phyloP scores from a whole-genome alignment of 148 eudicot genomes.

The Nepenthes mirabilis region DNA sequence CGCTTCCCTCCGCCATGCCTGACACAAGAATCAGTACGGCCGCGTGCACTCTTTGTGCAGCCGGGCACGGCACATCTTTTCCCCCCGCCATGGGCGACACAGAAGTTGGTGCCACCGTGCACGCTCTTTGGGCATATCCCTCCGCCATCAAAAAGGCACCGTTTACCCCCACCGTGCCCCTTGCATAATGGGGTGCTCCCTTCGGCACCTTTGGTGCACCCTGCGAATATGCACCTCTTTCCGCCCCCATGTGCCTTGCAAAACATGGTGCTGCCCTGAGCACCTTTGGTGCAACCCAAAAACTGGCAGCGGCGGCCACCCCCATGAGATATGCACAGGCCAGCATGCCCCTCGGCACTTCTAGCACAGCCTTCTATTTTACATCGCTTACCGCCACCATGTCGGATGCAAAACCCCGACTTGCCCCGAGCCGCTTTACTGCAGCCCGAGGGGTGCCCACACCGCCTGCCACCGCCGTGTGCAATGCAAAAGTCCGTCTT shows the following conservation, averaged over 20 bases:
- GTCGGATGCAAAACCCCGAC: slow-evolving; percentile 81
- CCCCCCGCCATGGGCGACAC: slow-evolving; percentile 97
- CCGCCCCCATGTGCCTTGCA: slow-evolving; percentile 99
- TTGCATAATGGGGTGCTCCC: slow-evolving; percentile 96
- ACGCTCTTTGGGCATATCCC: slow-evolving; percentile 95
- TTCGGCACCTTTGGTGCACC: slow-evolving; percentile 91
- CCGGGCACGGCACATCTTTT: slow-evolving; percentile 70
- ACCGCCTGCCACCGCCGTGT: slow-evolving; percentile 87
- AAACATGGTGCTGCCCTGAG: slow-evolving; percentile 78
- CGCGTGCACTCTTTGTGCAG: slow-evolving; percentile 91
- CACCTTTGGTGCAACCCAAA: slow-evolving; percentile 55
- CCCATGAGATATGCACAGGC: slow-evolving; percentile 91
- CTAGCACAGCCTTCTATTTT: slow-evolving; percentile 67
- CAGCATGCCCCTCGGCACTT: slow-evolving; percentile 87
- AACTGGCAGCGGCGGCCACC: slow-evolving; percentile 87
- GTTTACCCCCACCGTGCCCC: slow-evolving; percentile 93
- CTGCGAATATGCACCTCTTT: slow-evolving; percentile 70
- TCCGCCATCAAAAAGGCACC: slow-evolving; percentile 81
- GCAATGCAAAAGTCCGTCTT: slow-evolving; percentile 85
- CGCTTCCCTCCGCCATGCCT: slow-evolving; percentile 94
- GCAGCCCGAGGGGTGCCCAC: slow-evolving; percentile 59
- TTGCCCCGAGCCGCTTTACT: slow-evolving; percentile 89
- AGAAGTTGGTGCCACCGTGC: slow-evolving; percentile 82
- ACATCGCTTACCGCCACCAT: slow-evolving; percentile 95
- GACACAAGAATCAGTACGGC: slow-evolving; percentile 84